Percentiles rank a stretch among this genome's conserved stretches.
phyloP scores from a whole-genome alignment of 2,329 filamentous ascomycete species.

The Passalora sequoiae region DNA sequence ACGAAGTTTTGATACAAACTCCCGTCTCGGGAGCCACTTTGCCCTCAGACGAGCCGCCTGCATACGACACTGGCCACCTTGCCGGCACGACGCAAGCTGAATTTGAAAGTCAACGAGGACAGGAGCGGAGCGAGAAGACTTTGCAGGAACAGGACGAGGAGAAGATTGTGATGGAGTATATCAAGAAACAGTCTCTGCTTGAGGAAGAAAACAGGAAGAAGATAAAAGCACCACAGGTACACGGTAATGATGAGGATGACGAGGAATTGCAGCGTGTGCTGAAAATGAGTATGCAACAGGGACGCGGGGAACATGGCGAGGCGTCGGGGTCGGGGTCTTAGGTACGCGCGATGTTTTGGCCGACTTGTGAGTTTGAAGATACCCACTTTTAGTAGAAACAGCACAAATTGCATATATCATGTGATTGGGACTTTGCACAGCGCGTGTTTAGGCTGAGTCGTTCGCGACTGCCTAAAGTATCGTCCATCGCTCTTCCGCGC shows the following conservation, averaged over 20 bases:
- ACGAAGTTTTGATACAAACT: conserved; percentile 18
- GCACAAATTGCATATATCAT: too few relatives aligned
- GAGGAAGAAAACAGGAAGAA: conserved; percentile 55
- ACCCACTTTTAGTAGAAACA: background rate
- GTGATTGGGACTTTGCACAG: too few relatives aligned
- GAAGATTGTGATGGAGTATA: conserved; percentile 68
- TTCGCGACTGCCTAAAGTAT: too few relatives aligned
- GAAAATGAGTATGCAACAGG: conserved; percentile 50
- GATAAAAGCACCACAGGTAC: conserved; percentile 16
- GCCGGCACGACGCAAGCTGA: conserved; percentile 26
- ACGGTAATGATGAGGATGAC: conserved; percentile 22
- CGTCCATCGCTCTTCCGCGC: too few relatives aligned
- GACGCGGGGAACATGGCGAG: conserved; percentile 12
- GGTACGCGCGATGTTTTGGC: background rate
- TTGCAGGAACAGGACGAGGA: conserved; percentile 54
- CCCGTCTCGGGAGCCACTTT: conserved; percentile 18
- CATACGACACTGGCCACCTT: conserved; percentile 27
- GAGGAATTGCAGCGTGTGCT: conserved; percentile 54
- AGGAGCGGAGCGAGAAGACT: conserved; percentile 20
- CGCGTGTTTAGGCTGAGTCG: too few relatives aligned
- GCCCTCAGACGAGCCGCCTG: conserved; percentile 16
- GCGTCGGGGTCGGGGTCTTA: conserved; percentile 13
- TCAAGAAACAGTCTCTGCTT: conserved; percentile 68
- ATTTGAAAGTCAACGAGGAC: conserved; percentile 16
- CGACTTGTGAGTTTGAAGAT: too few relatives aligned